phyloP scores from a whole-genome alignment of 2,329 filamentous ascomycete genomes.

The Aspergillus sp. region DNA sequence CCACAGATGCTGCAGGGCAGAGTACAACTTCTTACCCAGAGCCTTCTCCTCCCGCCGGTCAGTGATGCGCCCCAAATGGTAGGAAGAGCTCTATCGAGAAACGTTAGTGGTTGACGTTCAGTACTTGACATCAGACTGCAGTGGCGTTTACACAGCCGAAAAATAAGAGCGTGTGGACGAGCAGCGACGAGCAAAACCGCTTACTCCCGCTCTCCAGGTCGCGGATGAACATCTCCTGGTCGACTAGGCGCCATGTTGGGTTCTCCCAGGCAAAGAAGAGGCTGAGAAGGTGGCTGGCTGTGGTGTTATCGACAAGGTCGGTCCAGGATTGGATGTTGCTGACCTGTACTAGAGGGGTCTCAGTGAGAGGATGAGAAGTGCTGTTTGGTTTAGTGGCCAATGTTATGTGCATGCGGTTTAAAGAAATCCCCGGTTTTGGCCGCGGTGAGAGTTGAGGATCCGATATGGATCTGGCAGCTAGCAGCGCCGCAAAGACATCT shows the following conservation, averaged over 20 bases:
- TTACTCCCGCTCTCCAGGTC: conserved; percentile 21
- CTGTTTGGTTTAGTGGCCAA: conserved; percentile 9
- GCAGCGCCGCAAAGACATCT: conserved; percentile 15
- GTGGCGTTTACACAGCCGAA: conserved; percentile 25
- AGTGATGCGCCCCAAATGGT: conserved; percentile 24
- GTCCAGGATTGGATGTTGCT: conserved; percentile 25
- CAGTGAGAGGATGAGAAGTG: conserved; percentile 3
- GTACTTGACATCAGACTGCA: not conserved
- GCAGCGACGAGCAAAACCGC: conserved; percentile 23
- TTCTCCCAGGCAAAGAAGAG: conserved; percentile 31
- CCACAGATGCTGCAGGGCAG: conserved; percentile 25
- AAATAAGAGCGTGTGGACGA: conserved; percentile 25
- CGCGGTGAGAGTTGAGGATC: conserved; percentile 10
- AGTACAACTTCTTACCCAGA: conserved; percentile 24
- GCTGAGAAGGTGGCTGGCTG: conserved; percentile 26
- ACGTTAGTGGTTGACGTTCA: conserved; percentile 4
- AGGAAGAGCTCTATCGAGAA: conserved; percentile 25
- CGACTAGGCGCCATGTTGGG: conserved; percentile 28
- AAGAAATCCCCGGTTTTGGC: conserved; percentile 17
- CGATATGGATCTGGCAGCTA: conserved; percentile 11
- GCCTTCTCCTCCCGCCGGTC: conserved; percentile 27
- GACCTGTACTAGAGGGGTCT: conserved; percentile 17
- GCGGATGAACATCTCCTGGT: conserved; percentile 22
- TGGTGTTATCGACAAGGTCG: conserved; percentile 22
- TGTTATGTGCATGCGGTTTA: conserved; percentile 20